Conservation (phyloP, 1,139 yeast genomes). For the Wickerhamomyces sp. region DNA sequence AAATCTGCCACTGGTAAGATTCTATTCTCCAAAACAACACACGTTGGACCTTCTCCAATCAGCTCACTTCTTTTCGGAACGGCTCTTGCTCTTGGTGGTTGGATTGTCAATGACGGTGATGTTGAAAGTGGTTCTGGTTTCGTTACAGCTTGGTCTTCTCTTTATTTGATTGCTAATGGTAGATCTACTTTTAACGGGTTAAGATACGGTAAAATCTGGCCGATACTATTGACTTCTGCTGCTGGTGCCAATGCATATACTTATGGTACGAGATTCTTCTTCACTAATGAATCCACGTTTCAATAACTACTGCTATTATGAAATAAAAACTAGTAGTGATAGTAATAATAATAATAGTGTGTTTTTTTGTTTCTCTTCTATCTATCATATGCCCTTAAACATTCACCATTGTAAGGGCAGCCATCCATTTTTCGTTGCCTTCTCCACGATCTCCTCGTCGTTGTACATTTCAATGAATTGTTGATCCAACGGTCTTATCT, state of each 20-base stretch:
- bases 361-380: background rate
- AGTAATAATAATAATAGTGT: background rate
- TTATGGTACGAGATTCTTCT: conserved; percentile 62
- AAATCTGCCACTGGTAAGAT: conserved; percentile 4
- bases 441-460: conserved; percentile 49
- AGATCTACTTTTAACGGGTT: conserved; percentile 47
- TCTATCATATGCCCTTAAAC: background rate
- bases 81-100: conserved; percentile 74
- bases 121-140: conserved; percentile 83
- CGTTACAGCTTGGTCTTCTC: conserved; percentile 77
- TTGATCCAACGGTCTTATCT: conserved; percentile 91
- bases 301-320: conserved; percentile 1
- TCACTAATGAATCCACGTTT: conserved; percentile 8
- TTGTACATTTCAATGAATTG: conserved; percentile 89
- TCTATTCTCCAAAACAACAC: conserved; percentile 5
- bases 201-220: conserved; percentile 45
- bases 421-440: conserved; percentile 49
- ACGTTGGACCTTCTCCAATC: conserved; percentile 39
- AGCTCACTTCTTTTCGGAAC: conserved; percentile 58
- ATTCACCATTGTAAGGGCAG: conserved; percentile 65
- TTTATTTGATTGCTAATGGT: conserved; percentile 75
- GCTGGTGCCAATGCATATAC: conserved; percentile 60
- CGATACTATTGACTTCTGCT: conserved; percentile 51
- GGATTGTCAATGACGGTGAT: conserved; percentile 78
- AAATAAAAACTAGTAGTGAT: no score